Conservation (phyloP, 768 basidiomycete species). For the Collybiopsis luxurians region DNA sequence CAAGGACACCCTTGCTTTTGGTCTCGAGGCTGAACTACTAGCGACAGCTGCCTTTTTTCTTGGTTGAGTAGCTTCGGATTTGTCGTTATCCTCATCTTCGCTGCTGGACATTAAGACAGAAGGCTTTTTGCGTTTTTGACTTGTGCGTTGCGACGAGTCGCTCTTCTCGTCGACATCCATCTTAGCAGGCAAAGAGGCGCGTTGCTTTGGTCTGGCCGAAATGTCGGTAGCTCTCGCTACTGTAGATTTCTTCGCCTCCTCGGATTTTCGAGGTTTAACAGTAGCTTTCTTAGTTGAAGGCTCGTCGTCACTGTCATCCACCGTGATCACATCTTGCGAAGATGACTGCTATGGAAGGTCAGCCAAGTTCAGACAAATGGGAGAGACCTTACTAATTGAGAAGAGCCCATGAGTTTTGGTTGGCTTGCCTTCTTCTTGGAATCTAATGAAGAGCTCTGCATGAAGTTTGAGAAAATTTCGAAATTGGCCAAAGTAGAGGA, state of each 20-base stretch:
- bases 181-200: neutral
- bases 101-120: constrained; percentile 7
- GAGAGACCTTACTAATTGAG: neutral
- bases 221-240: neutral
- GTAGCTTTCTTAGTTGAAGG: neutral
- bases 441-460: neutral
- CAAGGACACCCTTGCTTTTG: neutral
- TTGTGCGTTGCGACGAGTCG: neutral
- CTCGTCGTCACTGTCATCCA: constrained; percentile 2
- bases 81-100: constrained; percentile 14
- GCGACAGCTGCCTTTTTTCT: constrained; percentile 25
- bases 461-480: neutral
- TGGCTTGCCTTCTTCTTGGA: neutral
- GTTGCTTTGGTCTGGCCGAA: neutral
- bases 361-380: neutral
- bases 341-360: neutral
- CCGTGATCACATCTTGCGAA: constrained; percentile 4
- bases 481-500: no score
- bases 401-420: neutral
- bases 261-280: neutral
- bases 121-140: constrained; percentile 8
- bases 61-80: constrained; percentile 7
- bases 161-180: neutral
- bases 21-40: constrained; percentile 4
- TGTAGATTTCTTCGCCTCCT: neutral